phyloP scores from a whole-genome alignment of 2,329 filamentous ascomycete genomes.

The Colletotrichum cordylinicola region DNA sequence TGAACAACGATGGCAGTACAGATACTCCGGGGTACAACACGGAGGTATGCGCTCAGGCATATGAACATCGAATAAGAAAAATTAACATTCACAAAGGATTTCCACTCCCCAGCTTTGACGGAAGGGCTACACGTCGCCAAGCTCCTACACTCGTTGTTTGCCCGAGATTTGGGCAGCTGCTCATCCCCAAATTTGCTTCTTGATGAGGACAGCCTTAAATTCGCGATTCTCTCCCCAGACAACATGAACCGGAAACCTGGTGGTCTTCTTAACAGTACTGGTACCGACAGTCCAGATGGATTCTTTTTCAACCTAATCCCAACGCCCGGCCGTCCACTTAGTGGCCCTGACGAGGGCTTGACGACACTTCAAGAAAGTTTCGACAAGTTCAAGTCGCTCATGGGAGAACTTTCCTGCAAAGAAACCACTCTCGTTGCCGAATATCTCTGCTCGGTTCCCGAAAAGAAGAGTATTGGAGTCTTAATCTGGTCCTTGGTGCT shows the following conservation, averaged over 20 bases:
- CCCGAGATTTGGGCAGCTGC: neutral
- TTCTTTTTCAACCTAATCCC: neutral
- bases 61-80: neutral
- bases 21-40: neutral
- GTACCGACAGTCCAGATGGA: accelerated
- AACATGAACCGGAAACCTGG: neutral
- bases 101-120: neutral
- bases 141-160: neutral
- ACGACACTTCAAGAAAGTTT: neutral
- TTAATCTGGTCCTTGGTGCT: neutral
- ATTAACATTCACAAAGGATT: neutral
- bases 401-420: neutral
- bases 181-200: neutral
- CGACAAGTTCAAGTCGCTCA: neutral
- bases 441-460: neutral
- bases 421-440: neutral
- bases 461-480: neutral
- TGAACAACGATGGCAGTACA: neutral
- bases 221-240: neutral
- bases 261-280: neutral
- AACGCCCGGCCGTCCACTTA: neutral
- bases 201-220: neutral
- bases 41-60: neutral
- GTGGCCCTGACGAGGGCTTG: neutral
- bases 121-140: neutral